Percentiles rank a stretch among this genome's conserved stretches.
phyloP scores from a whole-genome alignment of 2,329 filamentous ascomycete genomes.

The Fusarium phyllophilum region DNA sequence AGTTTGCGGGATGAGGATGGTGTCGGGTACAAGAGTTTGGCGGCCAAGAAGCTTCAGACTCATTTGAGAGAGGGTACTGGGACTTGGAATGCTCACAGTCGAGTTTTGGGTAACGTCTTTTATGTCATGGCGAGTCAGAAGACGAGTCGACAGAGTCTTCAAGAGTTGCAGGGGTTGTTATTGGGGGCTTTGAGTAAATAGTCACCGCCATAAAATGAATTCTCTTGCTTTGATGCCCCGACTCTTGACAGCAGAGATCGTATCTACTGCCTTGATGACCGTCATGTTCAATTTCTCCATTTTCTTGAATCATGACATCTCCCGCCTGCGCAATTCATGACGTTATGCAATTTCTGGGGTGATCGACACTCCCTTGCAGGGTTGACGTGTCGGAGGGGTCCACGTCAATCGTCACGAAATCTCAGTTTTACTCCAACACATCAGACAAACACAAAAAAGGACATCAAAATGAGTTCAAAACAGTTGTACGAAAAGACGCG shows the following conservation, averaged over 20 bases:
- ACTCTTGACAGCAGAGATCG: not conserved
- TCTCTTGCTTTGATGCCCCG: not conserved
- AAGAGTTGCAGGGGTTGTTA: constrained; percentile 33
- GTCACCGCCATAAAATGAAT: not conserved
- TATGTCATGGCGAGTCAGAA: constrained; percentile 68
- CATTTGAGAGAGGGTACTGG: constrained; percentile 45
- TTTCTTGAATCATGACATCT: not conserved
- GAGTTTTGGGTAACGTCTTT: constrained; percentile 67
- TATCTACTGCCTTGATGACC: not conserved
- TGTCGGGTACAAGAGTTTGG: constrained; percentile 59
- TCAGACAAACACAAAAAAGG: fast-evolving
- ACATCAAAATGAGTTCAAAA: constrained; percentile 5
- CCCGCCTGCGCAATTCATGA: not conserved
- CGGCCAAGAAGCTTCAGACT: constrained; percentile 56
- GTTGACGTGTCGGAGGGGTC: constrained; percentile 1
- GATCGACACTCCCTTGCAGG: constrained; percentile 1
- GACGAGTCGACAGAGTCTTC: constrained; percentile 46
- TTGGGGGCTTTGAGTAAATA: constrained; percentile 24
- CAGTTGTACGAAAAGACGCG: constrained; percentile 16
- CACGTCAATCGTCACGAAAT: not conserved
- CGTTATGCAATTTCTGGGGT: constrained; percentile 15
- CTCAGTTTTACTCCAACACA: not conserved
- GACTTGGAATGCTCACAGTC: constrained; percentile 62
- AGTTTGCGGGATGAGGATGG: constrained; percentile 56
- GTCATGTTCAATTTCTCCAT: not conserved